phyloP scores from a whole-genome alignment of 2,329 filamentous ascomycete species.

The Colletotrichum melonis region DNA sequence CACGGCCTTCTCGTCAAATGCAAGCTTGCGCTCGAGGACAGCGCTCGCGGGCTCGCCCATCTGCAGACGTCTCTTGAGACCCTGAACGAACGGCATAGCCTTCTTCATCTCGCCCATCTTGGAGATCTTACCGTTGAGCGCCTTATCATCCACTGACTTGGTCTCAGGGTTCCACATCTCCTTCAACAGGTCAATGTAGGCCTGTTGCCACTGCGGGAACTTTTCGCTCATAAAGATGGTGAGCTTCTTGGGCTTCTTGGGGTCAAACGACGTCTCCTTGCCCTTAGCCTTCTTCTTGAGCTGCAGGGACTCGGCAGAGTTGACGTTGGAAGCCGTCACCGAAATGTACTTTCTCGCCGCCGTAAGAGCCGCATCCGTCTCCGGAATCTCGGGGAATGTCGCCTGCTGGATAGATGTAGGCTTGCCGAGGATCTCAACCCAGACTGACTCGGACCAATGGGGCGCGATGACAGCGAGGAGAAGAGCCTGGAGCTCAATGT shows the following conservation, averaged over 20 bases:
- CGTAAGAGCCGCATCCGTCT: slow-evolving; percentile 73
- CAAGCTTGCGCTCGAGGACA: slow-evolving; percentile 86
- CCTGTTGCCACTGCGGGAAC: slow-evolving; percentile 92
- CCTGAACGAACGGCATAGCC: slow-evolving; percentile 96
- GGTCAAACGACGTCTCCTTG: slow-evolving; percentile 86
- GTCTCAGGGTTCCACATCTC: slow-evolving; percentile 73
- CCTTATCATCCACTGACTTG: slow-evolving; percentile 81
- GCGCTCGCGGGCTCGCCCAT: slow-evolving; percentile 72
- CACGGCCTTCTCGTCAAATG: slow-evolving; percentile 85
- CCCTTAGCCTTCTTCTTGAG: slow-evolving; percentile 94
- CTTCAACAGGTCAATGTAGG: slow-evolving; percentile 84
- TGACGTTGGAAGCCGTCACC: slow-evolving; percentile 81
- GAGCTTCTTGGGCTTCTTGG: slow-evolving; percentile 91
- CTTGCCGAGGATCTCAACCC: slow-evolving; percentile 89
- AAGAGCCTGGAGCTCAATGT: slow-evolving; percentile 87
- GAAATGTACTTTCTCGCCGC: slow-evolving; percentile 88
- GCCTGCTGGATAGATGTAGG: slow-evolving; percentile 81
- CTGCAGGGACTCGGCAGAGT: slow-evolving; percentile 83
- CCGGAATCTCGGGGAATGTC: slow-evolving; percentile 76
- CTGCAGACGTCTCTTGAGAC: slow-evolving; percentile 84
- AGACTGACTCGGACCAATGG: slow-evolving; percentile 95
- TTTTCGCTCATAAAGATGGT: slow-evolving; percentile 84
- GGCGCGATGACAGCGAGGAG: slow-evolving; percentile 87
- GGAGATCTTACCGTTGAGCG: slow-evolving; percentile 79
- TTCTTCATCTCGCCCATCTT: slow-evolving; percentile 95